Conservation (phyloP, 441 rosid genomes). For the Aquilaria agallochum region DNA sequence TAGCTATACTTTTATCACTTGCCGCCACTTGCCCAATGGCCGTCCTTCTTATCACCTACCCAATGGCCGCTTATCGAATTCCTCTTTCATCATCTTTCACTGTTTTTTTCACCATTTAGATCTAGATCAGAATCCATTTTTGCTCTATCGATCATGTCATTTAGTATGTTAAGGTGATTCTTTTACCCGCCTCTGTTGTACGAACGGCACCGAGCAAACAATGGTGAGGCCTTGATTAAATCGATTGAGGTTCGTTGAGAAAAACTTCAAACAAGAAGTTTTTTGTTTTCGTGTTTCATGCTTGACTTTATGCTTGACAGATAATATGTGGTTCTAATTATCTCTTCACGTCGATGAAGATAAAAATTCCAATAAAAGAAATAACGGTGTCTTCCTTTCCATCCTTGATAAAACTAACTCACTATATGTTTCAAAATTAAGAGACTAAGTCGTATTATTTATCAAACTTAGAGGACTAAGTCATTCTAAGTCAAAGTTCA, state of each 20-base stretch:
- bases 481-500: too few species aligned
- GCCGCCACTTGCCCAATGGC: too few species aligned
- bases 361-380: too few species aligned
- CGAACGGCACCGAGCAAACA: conserved; percentile 27
- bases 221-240: conserved; percentile 42
- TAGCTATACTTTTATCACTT: too few species aligned
- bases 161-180: conserved; percentile 63
- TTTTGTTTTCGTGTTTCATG: conserved; percentile 35
- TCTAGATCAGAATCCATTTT: not conserved
- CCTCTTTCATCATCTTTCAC: too few species aligned
- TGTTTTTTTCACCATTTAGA: not conserved
- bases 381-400: too few species aligned
- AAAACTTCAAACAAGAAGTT: conserved; percentile 1
- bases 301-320: conserved; percentile 23
- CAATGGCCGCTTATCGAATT: too few species aligned
- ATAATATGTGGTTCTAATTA: not conserved
- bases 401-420: too few species aligned
- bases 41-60: too few species aligned
- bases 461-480: too few species aligned
- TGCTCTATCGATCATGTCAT: not conserved
- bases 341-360: not conserved
- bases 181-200: conserved; percentile 39
- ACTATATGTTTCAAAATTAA: too few species aligned
- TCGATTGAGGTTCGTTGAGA: conserved; percentile 78
- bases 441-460: too few species aligned